phyloP scores from a whole-genome alignment of 805 yeast species.

The Candida piceae region DNA sequence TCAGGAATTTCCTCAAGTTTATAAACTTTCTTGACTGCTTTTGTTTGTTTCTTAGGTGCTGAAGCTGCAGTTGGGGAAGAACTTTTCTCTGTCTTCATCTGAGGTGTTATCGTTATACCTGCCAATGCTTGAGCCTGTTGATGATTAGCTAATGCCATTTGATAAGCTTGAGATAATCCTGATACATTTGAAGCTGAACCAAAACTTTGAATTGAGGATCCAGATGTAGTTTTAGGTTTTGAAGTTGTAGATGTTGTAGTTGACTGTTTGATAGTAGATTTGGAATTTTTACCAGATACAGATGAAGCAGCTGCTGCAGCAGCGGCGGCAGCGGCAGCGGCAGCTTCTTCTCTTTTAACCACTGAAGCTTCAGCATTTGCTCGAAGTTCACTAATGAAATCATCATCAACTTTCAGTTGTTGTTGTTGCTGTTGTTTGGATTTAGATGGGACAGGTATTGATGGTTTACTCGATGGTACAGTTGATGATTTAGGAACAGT shows the following conservation, averaged over 20 bases:
- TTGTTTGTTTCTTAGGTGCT: constrained; percentile 44
- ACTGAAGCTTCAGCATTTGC: constrained; percentile 28
- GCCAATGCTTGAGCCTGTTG: constrained; percentile 6
- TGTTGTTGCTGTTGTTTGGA: constrained; percentile 5
- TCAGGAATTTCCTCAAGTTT: constrained; percentile 83
- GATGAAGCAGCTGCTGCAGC: constrained; percentile 5
- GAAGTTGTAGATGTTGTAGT: background rate
- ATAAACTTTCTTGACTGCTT: constrained; percentile 60
- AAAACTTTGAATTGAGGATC: background rate
- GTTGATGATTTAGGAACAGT: background rate
- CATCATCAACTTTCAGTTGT: constrained; percentile 19
- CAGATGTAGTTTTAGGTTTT: background rate
- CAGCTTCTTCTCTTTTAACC: constrained; percentile 24
- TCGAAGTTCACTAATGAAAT: constrained; percentile 24
- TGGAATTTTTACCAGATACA: background rate
- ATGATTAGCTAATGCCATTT: constrained; percentile 4
- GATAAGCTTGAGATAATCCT: constrained; percentile 6
- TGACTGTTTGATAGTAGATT: background rate
- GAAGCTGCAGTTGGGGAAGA: too few relatives aligned
- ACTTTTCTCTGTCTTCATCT: too few relatives aligned
- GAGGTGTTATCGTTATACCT: constrained; percentile 1
- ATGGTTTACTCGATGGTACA: background rate
- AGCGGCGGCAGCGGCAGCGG: constrained; percentile 22
- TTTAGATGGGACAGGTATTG: background rate
- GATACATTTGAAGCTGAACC: background rate